Evolutionary conservation across 2,329 filamentous ascomycete genomes (phyloP), one percentile per base, ranked within the genome.

Genomic region (Alternaria postmessia): DNA sequence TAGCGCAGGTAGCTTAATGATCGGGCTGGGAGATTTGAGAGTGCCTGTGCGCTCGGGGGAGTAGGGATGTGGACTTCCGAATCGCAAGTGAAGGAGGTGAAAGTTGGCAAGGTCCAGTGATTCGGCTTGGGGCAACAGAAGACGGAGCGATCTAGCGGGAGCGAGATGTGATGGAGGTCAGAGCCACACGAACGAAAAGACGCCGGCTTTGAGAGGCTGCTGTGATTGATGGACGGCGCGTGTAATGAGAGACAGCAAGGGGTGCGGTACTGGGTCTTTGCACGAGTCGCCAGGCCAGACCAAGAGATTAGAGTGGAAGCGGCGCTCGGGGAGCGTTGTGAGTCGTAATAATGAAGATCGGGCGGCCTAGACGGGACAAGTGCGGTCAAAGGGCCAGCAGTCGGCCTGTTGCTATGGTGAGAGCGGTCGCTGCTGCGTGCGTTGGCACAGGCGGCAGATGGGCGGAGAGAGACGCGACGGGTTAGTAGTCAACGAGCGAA

Each of bases 351-450:
- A 76, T 75, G 74, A 69, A 70, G 69, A 74, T 69, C 61, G 60
- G 61, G 66, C 59, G 34, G 61, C 74, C 70, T 59, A 65, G 72
- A 73, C 42, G 59, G 73, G 75, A 58, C 68, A 73, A 67, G 74
- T 49, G 58, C 62, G 61, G 68, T 53, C 52, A 51, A 54, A 48
- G 58, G 73, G 71, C 63, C 75, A 76, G 72, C 63, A 68, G 73
- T 62, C 67, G 74, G 74, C 65, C 68, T 74, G 75, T 76, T 78
- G 75, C 74, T 74, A 73, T 72, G 72, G 75, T 73, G 72, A 77
- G 68, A 67, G 74, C 74, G 74, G 74, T 75, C 72, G 73, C 68
- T 63, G 71, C 69, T 70, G 65, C 68, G 75, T 78, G 74, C 70
- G 75, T 67, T 78, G 75, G 75, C 75, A 69, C 56, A 59, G 61